Conservation (phyloP, 1,284 basidiomycete species). For the Pyrrhoderma lamaoense region DNA sequence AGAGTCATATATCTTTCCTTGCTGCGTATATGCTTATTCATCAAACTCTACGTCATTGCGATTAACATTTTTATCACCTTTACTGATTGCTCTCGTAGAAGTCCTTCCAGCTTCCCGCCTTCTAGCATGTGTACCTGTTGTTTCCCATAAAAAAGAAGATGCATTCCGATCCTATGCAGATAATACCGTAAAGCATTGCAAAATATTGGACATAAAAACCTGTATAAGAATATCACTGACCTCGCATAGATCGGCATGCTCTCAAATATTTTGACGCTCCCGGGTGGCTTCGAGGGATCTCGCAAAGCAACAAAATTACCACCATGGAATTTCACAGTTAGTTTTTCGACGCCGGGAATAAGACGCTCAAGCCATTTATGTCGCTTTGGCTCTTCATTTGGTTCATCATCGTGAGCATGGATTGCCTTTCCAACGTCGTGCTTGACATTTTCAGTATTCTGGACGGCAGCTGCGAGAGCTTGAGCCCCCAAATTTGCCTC, state of each 20-base stretch:
- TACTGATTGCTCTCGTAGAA: conserved; percentile 61
- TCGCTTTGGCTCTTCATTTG: conserved; percentile 1
- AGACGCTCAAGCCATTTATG: conserved; percentile 27
- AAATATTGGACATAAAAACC: too few species aligned
- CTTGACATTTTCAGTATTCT: conserved; percentile 5
- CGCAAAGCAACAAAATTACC: conserved; percentile 66
- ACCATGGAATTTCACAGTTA: conserved; percentile 45
- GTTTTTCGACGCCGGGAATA: conserved; percentile 47
- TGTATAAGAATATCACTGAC: conserved; percentile 22
- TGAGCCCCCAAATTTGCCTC: conserved; percentile 6
- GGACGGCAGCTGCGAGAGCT: conserved; percentile 14
- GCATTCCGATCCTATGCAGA: conserved; percentile 59
- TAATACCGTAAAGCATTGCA: not conserved
- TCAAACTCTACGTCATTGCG: not conserved
- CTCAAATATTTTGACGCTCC: conserved; percentile 59
- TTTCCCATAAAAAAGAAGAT: conserved; percentile 65
- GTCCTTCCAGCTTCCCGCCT: conserved; percentile 44
- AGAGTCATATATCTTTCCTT: conserved; percentile 50
- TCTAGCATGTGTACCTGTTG: conserved; percentile 49
- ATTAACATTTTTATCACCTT: conserved; percentile 34
- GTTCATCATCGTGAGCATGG: conserved; percentile 9
- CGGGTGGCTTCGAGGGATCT: conserved; percentile 30
- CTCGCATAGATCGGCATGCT: conserved; percentile 73
- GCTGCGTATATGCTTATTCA: conserved; percentile 25
- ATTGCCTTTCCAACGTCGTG: conserved; percentile 13